Conservation (phyloP, 768 basidiomycete genomes). For the Trametes coccinea region DNA sequence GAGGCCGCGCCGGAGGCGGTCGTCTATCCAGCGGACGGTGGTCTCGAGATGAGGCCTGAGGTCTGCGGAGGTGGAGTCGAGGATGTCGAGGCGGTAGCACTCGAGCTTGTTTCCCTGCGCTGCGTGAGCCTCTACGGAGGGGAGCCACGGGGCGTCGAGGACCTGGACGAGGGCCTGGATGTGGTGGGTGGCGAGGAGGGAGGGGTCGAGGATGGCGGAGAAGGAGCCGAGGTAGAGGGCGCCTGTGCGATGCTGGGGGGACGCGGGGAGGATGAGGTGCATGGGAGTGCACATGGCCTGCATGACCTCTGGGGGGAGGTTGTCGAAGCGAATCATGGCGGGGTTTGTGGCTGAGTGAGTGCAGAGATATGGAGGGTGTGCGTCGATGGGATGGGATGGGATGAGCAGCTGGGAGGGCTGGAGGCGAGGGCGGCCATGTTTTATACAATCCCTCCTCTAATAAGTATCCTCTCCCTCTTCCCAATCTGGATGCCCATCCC, state of each 20-base stretch:
- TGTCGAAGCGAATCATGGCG: constrained; percentile 78
- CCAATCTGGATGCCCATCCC: not conserved
- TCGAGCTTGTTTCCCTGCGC: constrained; percentile 36
- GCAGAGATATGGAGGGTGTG: not conserved
- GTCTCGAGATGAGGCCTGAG: constrained; percentile 67
- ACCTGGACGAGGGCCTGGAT: constrained; percentile 67
- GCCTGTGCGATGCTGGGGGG: constrained; percentile 39
- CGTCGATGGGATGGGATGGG: not conserved
- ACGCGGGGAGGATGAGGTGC: constrained; percentile 63
- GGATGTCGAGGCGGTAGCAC: constrained; percentile 67
- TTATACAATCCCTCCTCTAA: not conserved
- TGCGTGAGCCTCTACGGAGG: constrained; percentile 35
- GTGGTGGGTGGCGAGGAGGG: constrained; percentile 48
- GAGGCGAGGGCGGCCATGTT: not conserved
- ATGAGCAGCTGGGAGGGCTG: not conserved
- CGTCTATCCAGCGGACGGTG: constrained; percentile 67
- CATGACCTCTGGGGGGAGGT: constrained; percentile 71
- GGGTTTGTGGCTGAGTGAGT: not conserved
- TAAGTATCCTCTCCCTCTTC: not conserved
- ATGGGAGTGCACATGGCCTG: constrained; percentile 86
- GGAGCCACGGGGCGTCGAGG: constrained; percentile 65
- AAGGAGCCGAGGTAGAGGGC: constrained; percentile 71
- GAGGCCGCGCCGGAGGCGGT: constrained; percentile 55
- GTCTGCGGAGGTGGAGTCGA: constrained; percentile 62
- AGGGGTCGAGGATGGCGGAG: constrained; percentile 56